Evolutionary conservation across 148 eudicot genomes (phyloP).

Genomic region (Rhododendron griersonianum): DNA sequence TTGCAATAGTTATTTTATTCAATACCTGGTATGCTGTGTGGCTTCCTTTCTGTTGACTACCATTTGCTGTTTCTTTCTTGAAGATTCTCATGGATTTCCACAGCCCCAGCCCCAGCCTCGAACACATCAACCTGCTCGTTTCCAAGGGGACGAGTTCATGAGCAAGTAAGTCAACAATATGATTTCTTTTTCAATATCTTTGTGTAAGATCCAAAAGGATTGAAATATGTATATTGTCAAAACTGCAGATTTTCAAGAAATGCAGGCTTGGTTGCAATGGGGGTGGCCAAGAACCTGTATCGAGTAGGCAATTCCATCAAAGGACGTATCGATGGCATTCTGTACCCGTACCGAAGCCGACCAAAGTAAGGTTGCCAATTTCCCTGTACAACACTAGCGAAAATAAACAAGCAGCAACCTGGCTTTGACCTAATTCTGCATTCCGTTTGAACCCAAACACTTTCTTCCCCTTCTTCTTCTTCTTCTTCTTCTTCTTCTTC

Average conservation of each 20-base stretch:
- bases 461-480: too few relatives aligned
- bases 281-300: constrained; percentile 76
- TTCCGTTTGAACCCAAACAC: neutral
- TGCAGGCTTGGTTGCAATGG: constrained; percentile 71
- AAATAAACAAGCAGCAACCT: constrained; percentile 1
- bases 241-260: constrained; percentile 73
- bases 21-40: neutral
- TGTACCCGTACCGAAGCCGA: constrained; percentile 60
- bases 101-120: constrained; percentile 24
- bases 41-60: neutral
- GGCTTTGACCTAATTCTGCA: neutral
- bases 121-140: constrained; percentile 49
- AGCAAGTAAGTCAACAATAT: constrained; percentile 46
- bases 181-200: neutral
- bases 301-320: constrained; percentile 68
- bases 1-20: neutral
- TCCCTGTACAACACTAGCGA: neutral
- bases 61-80: constrained; percentile 14
- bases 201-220: neutral
- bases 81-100: constrained; percentile 49
- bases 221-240: neutral
- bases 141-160: constrained; percentile 63
- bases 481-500: too few relatives aligned
- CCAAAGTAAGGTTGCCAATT: constrained; percentile 52
- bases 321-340: constrained; percentile 66